phyloP scores from a whole-genome alignment of 176 grass and related monocot genomes.

The Poa pratensis region DNA sequence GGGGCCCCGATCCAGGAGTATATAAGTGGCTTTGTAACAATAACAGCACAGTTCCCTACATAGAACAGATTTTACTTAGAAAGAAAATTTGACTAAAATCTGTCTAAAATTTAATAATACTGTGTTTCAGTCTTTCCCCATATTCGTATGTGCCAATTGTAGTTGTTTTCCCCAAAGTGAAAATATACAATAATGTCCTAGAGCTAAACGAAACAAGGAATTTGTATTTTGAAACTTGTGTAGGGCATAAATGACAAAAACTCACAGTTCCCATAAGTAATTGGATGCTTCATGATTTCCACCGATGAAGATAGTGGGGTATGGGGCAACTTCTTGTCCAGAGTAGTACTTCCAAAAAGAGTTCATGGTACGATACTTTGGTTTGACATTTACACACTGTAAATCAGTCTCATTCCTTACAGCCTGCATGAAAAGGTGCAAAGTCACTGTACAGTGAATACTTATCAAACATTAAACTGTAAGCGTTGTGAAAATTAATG shows the following conservation, averaged over 20 bases:
- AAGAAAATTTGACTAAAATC: neutral
- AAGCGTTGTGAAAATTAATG: neutral
- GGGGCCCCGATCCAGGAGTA: too few species aligned
- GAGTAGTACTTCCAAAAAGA: constrained; percentile 98
- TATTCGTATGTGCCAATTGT: neutral
- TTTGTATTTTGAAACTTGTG: neutral
- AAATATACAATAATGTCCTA: constrained; percentile 10
- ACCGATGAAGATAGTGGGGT: constrained; percentile 87
- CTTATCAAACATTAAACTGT: neutral
- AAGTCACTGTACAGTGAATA: neutral
- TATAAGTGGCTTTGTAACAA: constrained; percentile 18
- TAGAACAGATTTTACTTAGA: neutral
- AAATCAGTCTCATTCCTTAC: constrained; percentile 80
- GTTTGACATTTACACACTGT: constrained; percentile 58
- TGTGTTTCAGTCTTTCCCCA: constrained; percentile 15
- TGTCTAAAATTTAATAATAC: neutral
- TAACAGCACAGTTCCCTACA: neutral
- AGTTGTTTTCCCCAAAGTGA: constrained; percentile 7
- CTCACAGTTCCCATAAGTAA: constrained; percentile 95
- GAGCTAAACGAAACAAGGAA: constrained; percentile 1
- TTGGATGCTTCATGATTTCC: constrained; percentile 97
- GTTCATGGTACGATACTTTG: constrained; percentile 67
- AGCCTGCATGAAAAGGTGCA: constrained; percentile 55
- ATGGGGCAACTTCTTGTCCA: constrained; percentile 76
- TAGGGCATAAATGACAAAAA: constrained; percentile 20